Evolutionary conservation across 2,329 filamentous ascomycete genomes (phyloP).

Genomic region (Tolypocladium album): DNA sequence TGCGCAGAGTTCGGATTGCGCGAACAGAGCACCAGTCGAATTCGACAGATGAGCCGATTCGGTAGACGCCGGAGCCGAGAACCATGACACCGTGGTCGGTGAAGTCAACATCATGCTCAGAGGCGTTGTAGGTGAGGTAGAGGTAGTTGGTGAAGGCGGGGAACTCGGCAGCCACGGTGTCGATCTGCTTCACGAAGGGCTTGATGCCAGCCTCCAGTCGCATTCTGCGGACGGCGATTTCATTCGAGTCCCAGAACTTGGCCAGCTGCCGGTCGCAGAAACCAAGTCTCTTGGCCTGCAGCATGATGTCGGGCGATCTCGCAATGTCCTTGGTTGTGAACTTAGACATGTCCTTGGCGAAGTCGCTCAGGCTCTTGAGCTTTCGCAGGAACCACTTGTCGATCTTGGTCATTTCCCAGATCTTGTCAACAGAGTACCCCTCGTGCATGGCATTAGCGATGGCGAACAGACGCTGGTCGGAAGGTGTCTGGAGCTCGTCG

Average conservation of each 20-base stretch:
- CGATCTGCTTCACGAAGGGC: constrained; percentile 94
- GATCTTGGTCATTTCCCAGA: constrained; percentile 97
- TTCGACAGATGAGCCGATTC: constrained; percentile 94
- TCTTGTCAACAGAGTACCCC: constrained; percentile 90
- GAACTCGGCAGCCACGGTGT: constrained; percentile 96
- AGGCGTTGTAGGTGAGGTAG: constrained; percentile 91
- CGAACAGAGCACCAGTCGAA: constrained; percentile 99
- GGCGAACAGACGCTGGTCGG: constrained; percentile 92
- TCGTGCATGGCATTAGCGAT: constrained; percentile 96
- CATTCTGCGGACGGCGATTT: constrained; percentile 75
- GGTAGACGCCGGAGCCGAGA: constrained; percentile 87
- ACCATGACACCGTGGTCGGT: constrained; percentile 93
- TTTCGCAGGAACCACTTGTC: constrained; percentile 97
- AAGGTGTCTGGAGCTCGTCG: constrained; percentile 91
- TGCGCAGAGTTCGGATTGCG: constrained; percentile 80
- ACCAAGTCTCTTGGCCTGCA: constrained; percentile 83
- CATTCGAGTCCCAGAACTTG: constrained; percentile 89
- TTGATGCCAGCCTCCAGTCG: constrained; percentile 78
- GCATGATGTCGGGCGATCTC: constrained; percentile 54
- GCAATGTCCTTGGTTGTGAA: constrained; percentile 56
- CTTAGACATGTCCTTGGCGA: constrained; percentile 65
- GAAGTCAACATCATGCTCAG: constrained; percentile 73
- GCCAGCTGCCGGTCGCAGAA: constrained; percentile 92
- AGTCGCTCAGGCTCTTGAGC: constrained; percentile 83
- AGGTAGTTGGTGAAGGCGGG: constrained; percentile 92